Evolutionary conservation across 2,329 filamentous ascomycete species (phyloP).

Genomic region (Epichloe festucae): DNA sequence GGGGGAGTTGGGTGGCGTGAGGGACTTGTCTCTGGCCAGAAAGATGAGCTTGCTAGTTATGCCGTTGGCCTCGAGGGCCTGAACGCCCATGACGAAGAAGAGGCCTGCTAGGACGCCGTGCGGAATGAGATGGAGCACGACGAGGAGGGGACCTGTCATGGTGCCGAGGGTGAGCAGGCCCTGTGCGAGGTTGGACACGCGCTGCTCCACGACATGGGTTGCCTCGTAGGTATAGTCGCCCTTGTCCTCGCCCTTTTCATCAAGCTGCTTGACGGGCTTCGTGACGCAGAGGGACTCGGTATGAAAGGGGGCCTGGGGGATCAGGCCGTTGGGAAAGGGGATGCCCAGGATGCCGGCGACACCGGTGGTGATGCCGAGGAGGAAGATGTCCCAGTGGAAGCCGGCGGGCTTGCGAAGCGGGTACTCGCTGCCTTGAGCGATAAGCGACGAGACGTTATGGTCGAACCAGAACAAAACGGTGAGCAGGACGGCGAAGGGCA

Average conservation of each 20-base stretch:
- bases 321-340: constrained; percentile 67
- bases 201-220: constrained; percentile 63
- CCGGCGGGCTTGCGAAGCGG: constrained; percentile 69
- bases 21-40: constrained; percentile 46
- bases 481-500: constrained; percentile 75
- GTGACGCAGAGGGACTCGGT: constrained; percentile 68
- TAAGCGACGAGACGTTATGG: constrained; percentile 75
- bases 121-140: constrained; percentile 64
- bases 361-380: constrained; percentile 66
- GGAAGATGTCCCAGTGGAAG: constrained; percentile 77
- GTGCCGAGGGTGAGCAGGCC: constrained; percentile 67
- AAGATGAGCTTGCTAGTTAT: constrained; percentile 66
- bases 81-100: constrained; percentile 76
- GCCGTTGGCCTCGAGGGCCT: constrained; percentile 64
- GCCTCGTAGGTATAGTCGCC: constrained; percentile 39
- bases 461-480: constrained; percentile 86
- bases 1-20: constrained; percentile 49
- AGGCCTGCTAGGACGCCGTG: constrained; percentile 68
- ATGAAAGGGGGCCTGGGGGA: constrained; percentile 74
- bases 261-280: constrained; percentile 33
- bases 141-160: constrained; percentile 62
- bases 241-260: constrained; percentile 42
- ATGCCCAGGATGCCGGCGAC: constrained; percentile 64
- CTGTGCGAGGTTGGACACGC: constrained; percentile 65
- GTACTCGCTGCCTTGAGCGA: constrained; percentile 73